A percentile compares a stretch with the other conserved stretches of the same genome.
phyloP scores from a whole-genome alignment of 2,329 filamentous ascomycete species.

The Sphaerulina vaccinii region DNA sequence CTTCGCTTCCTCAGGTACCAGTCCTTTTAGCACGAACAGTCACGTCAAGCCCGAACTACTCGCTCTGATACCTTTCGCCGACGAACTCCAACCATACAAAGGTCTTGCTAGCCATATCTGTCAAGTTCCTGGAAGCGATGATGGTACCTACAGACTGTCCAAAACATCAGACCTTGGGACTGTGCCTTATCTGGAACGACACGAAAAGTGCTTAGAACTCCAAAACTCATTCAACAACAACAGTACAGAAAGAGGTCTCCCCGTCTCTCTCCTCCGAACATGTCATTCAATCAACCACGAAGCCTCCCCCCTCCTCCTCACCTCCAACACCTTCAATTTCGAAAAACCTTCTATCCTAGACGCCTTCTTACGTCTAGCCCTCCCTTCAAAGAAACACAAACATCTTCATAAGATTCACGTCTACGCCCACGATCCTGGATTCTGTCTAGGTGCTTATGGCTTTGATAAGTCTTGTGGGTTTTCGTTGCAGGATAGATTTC shows the following conservation, averaged over 20 bases:
- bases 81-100: background rate
- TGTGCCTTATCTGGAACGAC: background rate
- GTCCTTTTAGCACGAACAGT: too few relatives aligned
- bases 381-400: background rate
- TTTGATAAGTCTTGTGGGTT: constrained; percentile 3
- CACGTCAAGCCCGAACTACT: background rate
- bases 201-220: background rate
- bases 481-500: background rate
- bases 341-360: background rate
- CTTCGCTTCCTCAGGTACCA: background rate
- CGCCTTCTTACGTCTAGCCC: constrained; percentile 1
- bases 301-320: background rate
- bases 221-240: background rate
- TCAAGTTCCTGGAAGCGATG: background rate
- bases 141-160: background rate
- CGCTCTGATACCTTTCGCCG: background rate
- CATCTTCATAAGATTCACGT: background rate
- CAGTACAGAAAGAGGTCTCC: background rate
- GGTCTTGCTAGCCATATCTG: background rate
- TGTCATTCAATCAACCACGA: constrained; percentile 3
- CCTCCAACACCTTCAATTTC: constrained; percentile 5
- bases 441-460: constrained; percentile 2
- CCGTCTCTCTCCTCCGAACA: constrained; percentile 1
- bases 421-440: background rate
- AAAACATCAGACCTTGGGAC: background rate